phyloP scores from a whole-genome alignment of 2,329 filamentous ascomycete species.

The Verticillium nonalfalfae region DNA sequence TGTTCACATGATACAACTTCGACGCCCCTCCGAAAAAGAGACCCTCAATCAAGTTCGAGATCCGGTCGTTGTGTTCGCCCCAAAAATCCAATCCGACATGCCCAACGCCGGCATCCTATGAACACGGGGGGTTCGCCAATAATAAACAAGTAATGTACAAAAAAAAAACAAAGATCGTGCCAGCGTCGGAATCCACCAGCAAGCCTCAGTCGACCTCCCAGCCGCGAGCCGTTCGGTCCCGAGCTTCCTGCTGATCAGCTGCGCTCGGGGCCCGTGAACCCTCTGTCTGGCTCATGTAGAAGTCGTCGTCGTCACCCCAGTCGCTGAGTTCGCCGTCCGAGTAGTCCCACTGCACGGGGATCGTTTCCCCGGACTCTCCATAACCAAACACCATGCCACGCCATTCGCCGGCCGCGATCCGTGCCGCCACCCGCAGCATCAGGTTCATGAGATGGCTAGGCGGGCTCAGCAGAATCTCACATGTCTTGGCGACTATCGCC shows the following conservation, averaged over 20 bases:
- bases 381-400: slow-evolving; percentile 51
- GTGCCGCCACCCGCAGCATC: slow-evolving; percentile 75
- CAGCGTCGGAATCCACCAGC: too few species aligned
- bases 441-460: slow-evolving; percentile 71
- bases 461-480: slow-evolving; percentile 71
- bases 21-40: background rate
- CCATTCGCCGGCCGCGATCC: slow-evolving; percentile 61
- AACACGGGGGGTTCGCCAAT: background rate
- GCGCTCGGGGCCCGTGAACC: slow-evolving; percentile 18
- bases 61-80: background rate
- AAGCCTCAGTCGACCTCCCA: slow-evolving; percentile 11
- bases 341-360: slow-evolving; percentile 57
- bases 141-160: background rate
- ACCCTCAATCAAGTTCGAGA: background rate
- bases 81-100: background rate
- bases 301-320: slow-evolving; percentile 50
- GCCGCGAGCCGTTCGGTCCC: slow-evolving; percentile 6
- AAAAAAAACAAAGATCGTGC: too few species aligned
- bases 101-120: background rate
- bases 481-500: slow-evolving; percentile 69
- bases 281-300: slow-evolving; percentile 26
- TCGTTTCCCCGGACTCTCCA: slow-evolving; percentile 44
- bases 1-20: background rate
- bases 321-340: slow-evolving; percentile 49
- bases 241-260: background rate